These are phyloP conservation scores for Cyclotella sp. DNA, from an alignment of 108 stramenopile species.

Conservation along the genomic window DNA sequence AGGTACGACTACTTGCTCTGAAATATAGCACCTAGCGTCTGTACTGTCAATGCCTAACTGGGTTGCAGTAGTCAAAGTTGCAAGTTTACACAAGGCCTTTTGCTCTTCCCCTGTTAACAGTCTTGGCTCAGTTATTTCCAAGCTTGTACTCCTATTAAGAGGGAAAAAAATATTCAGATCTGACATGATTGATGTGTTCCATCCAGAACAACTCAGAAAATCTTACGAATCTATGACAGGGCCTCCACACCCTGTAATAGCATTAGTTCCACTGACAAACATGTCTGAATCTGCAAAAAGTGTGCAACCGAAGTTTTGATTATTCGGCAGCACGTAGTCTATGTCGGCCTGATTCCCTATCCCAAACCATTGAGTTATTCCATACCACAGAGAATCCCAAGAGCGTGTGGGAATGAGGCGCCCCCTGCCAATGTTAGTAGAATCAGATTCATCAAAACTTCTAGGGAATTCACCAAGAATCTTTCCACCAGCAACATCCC, in stretches of 20 bases:
- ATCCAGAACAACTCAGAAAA: not conserved
- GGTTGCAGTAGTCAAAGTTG: conserved; percentile 12
- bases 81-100: conserved; percentile 37
- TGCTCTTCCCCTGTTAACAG: conserved; percentile 47
- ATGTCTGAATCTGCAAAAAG: conserved; percentile 38
- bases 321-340: conserved; percentile 41
- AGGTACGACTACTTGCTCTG: conserved; percentile 20
- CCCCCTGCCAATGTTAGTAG: conserved; percentile 55
- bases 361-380: conserved; percentile 64
- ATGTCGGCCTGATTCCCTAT: conserved; percentile 36
- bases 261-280: conserved; percentile 23
- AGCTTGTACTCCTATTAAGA: not conserved
- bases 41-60: conserved; percentile 12
- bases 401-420: conserved; percentile 58
- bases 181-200: not conserved
- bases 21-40: conserved; percentile 40
- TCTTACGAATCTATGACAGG: conserved; percentile 14
- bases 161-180: not conserved
- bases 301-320: conserved; percentile 38
- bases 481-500: conserved; percentile 52
- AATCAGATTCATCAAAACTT: conserved; percentile 29
- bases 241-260: conserved; percentile 37
- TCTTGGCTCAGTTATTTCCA: conserved; percentile 27
- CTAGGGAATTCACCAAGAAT: conserved; percentile 51
- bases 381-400: conserved; percentile 64